Conservation (phyloP, 106 monocot species). For the Acorus calamus region DNA sequence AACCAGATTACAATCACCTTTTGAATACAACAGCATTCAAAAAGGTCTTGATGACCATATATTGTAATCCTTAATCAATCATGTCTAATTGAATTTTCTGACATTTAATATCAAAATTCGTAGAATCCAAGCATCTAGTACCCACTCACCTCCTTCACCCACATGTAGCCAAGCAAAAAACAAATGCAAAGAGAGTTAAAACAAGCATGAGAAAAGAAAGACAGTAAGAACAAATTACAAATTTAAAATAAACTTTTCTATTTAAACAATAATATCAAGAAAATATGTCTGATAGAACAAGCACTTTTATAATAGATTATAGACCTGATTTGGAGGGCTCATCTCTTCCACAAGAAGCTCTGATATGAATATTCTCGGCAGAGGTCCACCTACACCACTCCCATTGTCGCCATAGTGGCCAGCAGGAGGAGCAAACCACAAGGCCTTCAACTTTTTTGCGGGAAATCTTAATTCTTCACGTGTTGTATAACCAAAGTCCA, state of each 20-base stretch:
- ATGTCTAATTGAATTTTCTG: no score
- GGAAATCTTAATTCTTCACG: conserved; percentile 90
- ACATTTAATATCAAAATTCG: no score
- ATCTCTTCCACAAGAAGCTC: conserved; percentile 87
- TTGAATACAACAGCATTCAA: no score
- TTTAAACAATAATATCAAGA: neutral
- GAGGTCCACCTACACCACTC: conserved; percentile 39
- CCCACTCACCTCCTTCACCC: no score
- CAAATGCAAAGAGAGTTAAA: no score
- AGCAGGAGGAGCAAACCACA: conserved; percentile 88
- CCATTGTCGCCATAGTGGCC: conserved; percentile 10
- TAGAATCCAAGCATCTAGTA: no score
- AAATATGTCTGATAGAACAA: neutral
- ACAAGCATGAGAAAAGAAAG: no score
- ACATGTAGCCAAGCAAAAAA: no score
- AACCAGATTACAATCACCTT: no score
- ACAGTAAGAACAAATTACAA: neutral
- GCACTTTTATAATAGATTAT: neutral
- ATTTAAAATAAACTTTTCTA: neutral
- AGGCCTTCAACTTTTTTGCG: conserved; percentile 76
- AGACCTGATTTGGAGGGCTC: conserved; percentile 66
- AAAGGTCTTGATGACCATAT: no score
- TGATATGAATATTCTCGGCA: conserved; percentile 95
- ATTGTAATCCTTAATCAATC: no score
- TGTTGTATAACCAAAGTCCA: conserved; percentile 73